A percentile compares a stretch with the other conserved stretches of the same genome.
Evolutionary conservation across 2,329 filamentous ascomycete genomes (phyloP).

Genomic region (Oidium heveae): DNA sequence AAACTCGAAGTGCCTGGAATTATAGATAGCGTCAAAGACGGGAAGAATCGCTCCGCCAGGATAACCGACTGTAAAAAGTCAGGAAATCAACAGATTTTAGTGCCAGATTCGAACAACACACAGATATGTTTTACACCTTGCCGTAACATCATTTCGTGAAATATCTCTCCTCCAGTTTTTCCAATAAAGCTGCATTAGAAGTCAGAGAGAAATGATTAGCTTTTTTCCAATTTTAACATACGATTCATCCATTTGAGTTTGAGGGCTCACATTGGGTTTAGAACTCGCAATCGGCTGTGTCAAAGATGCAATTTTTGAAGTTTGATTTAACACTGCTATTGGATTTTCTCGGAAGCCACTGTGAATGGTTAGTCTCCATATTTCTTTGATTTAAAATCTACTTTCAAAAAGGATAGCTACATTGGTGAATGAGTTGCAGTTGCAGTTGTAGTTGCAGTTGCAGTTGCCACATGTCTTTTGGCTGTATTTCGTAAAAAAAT

Average conservation of each 20-base stretch:
- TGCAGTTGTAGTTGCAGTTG: constrained; percentile 21
- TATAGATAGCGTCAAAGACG: constrained; percentile 97
- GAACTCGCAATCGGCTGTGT: constrained; percentile 33
- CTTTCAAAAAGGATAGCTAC: neutral
- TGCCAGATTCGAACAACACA: constrained; percentile 23
- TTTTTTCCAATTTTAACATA: constrained; percentile 21
- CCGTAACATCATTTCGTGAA: constrained; percentile 97
- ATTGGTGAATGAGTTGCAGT: constrained; percentile 5
- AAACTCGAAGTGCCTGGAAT: constrained; percentile 91
- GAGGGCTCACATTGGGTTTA: constrained; percentile 34
- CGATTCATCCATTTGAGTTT: constrained; percentile 51
- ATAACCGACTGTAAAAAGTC: constrained; percentile 40
- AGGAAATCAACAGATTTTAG: constrained; percentile 3
- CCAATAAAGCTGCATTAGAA: constrained; percentile 47
- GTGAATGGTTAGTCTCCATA: constrained; percentile 10
- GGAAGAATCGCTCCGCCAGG: constrained; percentile 90
- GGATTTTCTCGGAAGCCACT: constrained; percentile 33
- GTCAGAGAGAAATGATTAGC: constrained; percentile 1
- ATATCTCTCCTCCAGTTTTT: constrained; percentile 86
- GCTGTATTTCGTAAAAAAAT: constrained; percentile 16
- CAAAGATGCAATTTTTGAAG: constrained; percentile 31
- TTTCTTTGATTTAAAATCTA: constrained; percentile 6
- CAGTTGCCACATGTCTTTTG: constrained; percentile 21
- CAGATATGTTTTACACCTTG: constrained; percentile 83
- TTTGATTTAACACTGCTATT: constrained; percentile 8